Base-by-base conservation (phyloP, 2,329 filamentous ascomycete genomes). In the Dactylonectria estremocensis region DNA sequence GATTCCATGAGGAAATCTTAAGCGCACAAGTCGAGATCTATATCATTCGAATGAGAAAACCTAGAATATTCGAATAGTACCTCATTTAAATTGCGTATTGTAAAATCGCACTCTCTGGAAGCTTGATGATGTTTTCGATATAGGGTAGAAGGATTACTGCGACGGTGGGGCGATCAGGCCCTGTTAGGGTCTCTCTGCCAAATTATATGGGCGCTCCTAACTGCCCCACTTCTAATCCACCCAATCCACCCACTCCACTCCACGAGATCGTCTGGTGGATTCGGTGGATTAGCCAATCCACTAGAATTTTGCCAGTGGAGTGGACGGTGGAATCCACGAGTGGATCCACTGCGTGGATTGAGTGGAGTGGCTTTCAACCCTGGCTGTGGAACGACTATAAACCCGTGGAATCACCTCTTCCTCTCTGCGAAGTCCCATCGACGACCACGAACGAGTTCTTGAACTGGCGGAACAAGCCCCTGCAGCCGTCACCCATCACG, bases 211-310 rank as follows among this genome's bases (percentile, higher is more conserved):
- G 40, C 40, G 40, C 40, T 3, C 40, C n/a, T 45, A 18, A 45
- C 40, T 45, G n/a, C 40, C 5, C 40, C n/a, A 45, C 40, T 45
- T 45, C 40, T 18, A 13, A 40, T 11, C 35, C 35, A 40, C 35
- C 40, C 40, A 45, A 45, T 45, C 40, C 40, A 45, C 40, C 35
- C 35, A 37, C 10, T 2, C 6, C 1, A 37, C 10, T n/a, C 40
- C 14, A 45, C 40, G 40, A 45, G 14, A 45, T 45, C 16, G 40
- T 45, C 40, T 16, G 16, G 40, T 45, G 16, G 40, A 45, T 45
- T 45, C 40, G 16, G 40, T 45, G 40, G 40, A 45, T 45, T 45
- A 45, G 40, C 40, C 40, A 45, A 45, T 45, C 40, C 40, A 45
- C 40, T 45, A 18, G 40, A 18, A 45, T 45, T 45, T 45, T 45